phyloP scores from a whole-genome alignment of 202 grass and related monocot genomes.

The Schoenoplectus triqueter region DNA sequence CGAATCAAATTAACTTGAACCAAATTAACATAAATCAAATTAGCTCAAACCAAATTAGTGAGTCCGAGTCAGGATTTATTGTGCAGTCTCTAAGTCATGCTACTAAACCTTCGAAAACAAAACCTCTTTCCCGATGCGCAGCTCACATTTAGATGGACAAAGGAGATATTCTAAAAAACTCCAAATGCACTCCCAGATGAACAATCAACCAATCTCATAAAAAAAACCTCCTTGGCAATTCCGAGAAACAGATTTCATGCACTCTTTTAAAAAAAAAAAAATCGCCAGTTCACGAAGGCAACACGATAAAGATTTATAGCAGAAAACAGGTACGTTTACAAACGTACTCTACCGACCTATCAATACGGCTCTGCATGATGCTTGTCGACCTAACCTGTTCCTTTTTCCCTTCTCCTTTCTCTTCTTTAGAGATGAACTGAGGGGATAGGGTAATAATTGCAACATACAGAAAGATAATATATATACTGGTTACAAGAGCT shows the following conservation, averaged over 20 bases:
- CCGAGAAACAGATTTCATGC: neutral
- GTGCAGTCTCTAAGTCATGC: neutral
- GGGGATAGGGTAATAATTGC: neutral
- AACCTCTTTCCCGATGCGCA: neutral
- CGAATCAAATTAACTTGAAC: no score
- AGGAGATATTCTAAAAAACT: neutral
- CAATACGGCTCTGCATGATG: neutral
- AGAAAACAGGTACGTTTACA: neutral
- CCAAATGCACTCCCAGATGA: neutral
- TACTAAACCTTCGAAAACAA: neutral
- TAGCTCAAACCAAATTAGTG: no score
- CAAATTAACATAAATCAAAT: no score
- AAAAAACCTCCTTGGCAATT: neutral
- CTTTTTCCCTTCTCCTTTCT: neutral
- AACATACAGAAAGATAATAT: neutral
- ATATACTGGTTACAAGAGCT: slow-evolving; percentile 32
- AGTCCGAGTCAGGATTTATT: no score
- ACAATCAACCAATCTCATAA: neutral
- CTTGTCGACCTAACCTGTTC: neutral
- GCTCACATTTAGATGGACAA: neutral
- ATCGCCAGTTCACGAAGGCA: neutral
- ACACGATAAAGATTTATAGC: neutral
- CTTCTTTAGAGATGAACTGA: neutral
- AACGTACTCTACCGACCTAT: neutral
- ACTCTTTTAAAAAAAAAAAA: neutral